phyloP scores from a whole-genome alignment of 2,329 filamentous ascomycete species.

The Xylaria sp. region DNA sequence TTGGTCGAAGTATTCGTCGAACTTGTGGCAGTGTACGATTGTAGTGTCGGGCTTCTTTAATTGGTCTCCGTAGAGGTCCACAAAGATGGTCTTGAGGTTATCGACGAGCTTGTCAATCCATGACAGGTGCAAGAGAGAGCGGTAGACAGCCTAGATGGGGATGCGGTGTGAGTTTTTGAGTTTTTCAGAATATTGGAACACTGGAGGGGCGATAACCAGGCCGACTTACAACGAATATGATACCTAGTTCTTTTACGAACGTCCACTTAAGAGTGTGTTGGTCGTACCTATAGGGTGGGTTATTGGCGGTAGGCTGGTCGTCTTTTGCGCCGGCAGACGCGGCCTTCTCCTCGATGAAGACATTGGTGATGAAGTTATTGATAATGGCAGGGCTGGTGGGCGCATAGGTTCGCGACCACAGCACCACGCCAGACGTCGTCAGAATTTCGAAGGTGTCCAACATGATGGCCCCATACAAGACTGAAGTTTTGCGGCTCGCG shows the following conservation, averaged over 20 bases:
- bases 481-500: not conserved
- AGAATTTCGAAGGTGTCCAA: conserved; percentile 96
- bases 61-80: conserved; percentile 87
- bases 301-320: conserved; percentile 62
- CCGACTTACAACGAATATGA: conserved; percentile 84
- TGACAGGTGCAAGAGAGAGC: conserved; percentile 89
- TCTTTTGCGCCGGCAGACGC: conserved; percentile 66
- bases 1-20: conserved; percentile 93
- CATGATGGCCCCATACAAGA: conserved; percentile 58
- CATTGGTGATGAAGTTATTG: conserved; percentile 93
- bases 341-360: conserved; percentile 94
- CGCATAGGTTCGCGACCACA: conserved; percentile 90
- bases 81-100: conserved; percentile 90
- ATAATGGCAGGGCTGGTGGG: conserved; percentile 81
- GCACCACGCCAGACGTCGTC: conserved; percentile 92
- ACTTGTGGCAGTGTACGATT: conserved; percentile 76
- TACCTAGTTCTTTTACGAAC: conserved; percentile 84
- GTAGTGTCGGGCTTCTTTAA: conserved; percentile 81
- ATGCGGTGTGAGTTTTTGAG: not conserved
- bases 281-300: conserved; percentile 83
- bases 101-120: conserved; percentile 98
- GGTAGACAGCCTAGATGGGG: conserved; percentile 84
- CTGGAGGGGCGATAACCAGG: not conserved
- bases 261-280: conserved; percentile 97
- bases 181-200: no score